Conservation (phyloP, 2,329 filamentous ascomycete genomes). For the Pyrenophora graminea region DNA sequence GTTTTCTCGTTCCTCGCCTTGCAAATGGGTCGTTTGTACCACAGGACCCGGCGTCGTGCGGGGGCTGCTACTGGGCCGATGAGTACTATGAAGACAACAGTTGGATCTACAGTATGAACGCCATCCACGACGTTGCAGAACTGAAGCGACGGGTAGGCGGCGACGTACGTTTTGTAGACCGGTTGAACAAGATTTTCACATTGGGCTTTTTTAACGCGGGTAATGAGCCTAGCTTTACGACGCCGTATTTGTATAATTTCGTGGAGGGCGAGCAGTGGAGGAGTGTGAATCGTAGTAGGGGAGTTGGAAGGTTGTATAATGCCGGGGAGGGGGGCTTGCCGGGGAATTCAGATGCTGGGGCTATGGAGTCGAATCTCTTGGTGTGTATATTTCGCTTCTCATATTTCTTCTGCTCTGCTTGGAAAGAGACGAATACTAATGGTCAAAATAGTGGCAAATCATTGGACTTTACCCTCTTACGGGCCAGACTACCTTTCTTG, state of each 20-base stretch:
- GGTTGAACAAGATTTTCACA: constrained; percentile 66
- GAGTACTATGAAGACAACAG: constrained; percentile 64
- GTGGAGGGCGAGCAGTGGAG: constrained; percentile 58
- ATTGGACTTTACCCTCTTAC: constrained; percentile 54
- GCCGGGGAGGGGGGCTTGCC: constrained; percentile 62
- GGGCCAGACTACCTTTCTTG: constrained; percentile 69
- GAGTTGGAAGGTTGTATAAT: constrained; percentile 62
- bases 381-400: constrained; percentile 13
- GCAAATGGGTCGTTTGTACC: constrained; percentile 54
- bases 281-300: constrained; percentile 62
- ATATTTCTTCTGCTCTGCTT: background rate
- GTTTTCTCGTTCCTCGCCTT: constrained; percentile 68
- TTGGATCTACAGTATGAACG: constrained; percentile 70
- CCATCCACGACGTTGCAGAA: constrained; percentile 66
- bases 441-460: constrained; percentile 35
- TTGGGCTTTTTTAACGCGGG: constrained; percentile 65
- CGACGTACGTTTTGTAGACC: constrained; percentile 56
- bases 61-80: constrained; percentile 69
- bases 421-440: constrained; percentile 3
- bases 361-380: constrained; percentile 70
- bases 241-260: constrained; percentile 4
- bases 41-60: constrained; percentile 59
- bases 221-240: constrained; percentile 61
- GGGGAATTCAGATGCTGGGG: constrained; percentile 72
- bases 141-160: constrained; percentile 63